phyloP scores from a whole-genome alignment of 106 monocot species.

The Allium fistulosum region DNA sequence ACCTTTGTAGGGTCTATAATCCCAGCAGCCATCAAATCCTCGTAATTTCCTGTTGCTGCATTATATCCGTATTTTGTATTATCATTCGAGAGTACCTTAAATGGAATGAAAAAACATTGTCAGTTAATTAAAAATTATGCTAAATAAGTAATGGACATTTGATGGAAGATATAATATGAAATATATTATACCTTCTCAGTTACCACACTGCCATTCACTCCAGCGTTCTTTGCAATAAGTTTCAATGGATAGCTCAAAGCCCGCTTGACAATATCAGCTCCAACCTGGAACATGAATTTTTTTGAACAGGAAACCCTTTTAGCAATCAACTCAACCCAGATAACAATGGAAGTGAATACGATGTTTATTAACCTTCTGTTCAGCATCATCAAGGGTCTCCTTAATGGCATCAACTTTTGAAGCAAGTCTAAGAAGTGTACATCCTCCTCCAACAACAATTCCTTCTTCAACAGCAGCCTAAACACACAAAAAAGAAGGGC shows the following conservation, averaged over 20 bases:
- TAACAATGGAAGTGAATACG: background rate
- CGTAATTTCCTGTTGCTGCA: slow-evolving; percentile 88
- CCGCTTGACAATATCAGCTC: slow-evolving; percentile 62
- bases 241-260: slow-evolving; percentile 68
- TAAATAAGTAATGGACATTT: background rate
- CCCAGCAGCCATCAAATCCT: slow-evolving; percentile 92
- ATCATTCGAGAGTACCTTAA: slow-evolving; percentile 73
- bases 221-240: slow-evolving; percentile 78
- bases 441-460: slow-evolving; percentile 78
- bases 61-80: slow-evolving; percentile 77
- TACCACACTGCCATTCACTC: slow-evolving; percentile 74
- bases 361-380: slow-evolving; percentile 50
- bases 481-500: background rate
- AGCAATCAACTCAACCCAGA: background rate
- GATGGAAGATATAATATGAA: background rate
- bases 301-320: background rate
- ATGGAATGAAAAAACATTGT: background rate
- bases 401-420: slow-evolving; percentile 64
- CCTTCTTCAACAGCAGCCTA: slow-evolving; percentile 85
- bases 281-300: slow-evolving; percentile 29
- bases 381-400: slow-evolving; percentile 61
- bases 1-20: slow-evolving; percentile 99
- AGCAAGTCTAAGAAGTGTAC: slow-evolving; percentile 61
- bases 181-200: slow-evolving; percentile 43
- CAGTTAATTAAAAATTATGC: background rate